Base-by-base conservation (phyloP, 495 filamentous ascomycete species). In the Wilcoxina mikolae region DNA sequence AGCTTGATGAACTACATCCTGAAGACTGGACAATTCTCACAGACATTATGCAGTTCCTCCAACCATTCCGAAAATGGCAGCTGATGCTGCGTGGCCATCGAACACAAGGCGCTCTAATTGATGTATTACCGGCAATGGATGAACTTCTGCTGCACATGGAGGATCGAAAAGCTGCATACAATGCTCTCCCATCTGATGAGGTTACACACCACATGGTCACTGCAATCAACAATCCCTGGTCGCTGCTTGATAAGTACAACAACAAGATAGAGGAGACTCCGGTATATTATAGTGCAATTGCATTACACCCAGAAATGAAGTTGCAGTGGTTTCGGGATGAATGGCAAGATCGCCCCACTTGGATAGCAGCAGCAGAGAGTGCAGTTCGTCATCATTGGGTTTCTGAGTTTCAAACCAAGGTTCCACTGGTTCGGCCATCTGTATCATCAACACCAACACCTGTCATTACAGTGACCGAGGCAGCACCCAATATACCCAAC, bases 11-110 rank as follows among this genome's bases (percentile, higher is more conserved):
- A 9, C 18, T 44, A 22, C 5, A 5, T 2, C 11, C 22, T 1
- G 27, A 17, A 4, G 53, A 61, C 31, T 60, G 57, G 57, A 3
- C 27, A 28, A 17, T 51, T 25, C 20, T 60, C 17, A 10, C 39
- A 43, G 25, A 27, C 18, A 47, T 61, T 2, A 46, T 25, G 9
- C 10, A 54, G 22, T 27, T 59, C n/a, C 29, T 58, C 12, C 17
- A 48, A n/a, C 26, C 2, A 51, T 26, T 12, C 3, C n/a, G n/a
- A n/a, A 0, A 17, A n/a, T 11, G n/a, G 0, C 0, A 47, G 11
- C 25, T 27, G 0, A 15, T 24, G 15, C 17, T 48, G 7, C 51
- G 45, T 12, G 31, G 38, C 2, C 33, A 18, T 0, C 24, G 53
- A 1, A 55, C 53, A 5, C 2, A 26, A 10, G 24, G 53, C 26